Conservation (phyloP, 202 grass and related monocot species). For the Setaria viridis region DNA sequence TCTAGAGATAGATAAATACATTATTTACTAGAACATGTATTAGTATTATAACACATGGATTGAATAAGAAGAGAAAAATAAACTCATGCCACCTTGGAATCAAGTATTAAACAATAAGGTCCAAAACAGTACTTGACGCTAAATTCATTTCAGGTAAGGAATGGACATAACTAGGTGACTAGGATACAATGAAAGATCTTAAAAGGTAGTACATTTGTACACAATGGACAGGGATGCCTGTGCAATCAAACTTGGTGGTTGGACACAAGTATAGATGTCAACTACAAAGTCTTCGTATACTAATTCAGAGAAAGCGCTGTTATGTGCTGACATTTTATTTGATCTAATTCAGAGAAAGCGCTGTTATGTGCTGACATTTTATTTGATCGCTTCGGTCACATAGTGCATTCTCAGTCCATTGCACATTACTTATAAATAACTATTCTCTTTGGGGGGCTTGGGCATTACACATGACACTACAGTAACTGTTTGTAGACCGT, state of each 20-base stretch:
- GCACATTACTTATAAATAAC: neutral
- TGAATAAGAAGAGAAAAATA: slow-evolving; percentile 3
- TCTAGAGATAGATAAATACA: neutral
- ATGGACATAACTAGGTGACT: neutral
- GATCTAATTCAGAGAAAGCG: neutral
- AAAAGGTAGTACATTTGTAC: neutral
- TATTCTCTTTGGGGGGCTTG: neutral
- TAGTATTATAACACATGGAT: neutral
- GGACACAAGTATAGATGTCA: slow-evolving; percentile 1
- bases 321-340: neutral
- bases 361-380: neutral
- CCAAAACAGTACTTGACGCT: neutral
- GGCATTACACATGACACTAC: neutral
- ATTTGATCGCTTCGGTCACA: neutral
- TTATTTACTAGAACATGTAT: neutral
- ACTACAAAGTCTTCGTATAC: neutral
- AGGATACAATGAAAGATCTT: neutral
- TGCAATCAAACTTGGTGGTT: slow-evolving; percentile 6
- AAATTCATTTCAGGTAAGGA: slow-evolving; percentile 9
- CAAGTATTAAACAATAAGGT: neutral
- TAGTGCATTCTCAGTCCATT: neutral
- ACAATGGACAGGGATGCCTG: neutral
- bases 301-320: neutral
- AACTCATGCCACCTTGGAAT: neutral
- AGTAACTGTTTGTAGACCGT: neutral